These are phyloP conservation scores for Xylaria scruposa DNA, from an alignment of 495 filamentous ascomycete species.

Conservation along the genomic window DNA sequence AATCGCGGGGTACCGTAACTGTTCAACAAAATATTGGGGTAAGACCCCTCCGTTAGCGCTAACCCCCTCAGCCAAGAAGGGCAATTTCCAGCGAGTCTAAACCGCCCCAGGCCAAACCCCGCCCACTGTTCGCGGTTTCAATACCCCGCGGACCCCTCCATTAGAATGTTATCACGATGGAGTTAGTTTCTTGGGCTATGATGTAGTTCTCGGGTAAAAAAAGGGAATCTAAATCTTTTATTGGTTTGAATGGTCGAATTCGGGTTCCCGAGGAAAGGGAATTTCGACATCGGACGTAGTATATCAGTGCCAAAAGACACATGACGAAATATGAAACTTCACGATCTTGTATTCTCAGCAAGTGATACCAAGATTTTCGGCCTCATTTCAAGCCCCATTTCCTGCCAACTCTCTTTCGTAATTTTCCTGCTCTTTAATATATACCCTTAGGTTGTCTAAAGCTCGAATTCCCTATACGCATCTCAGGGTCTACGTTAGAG, in stretches of 20 bases:
- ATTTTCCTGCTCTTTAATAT: too few species aligned
- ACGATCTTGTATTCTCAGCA: neutral
- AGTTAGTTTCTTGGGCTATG: neutral
- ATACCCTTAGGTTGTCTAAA: too few species aligned
- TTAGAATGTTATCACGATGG: neutral
- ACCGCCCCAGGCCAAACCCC: neutral
- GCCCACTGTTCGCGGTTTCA: neutral
- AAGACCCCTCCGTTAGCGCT: neutral
- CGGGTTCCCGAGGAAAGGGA: neutral
- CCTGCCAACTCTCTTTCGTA: too few species aligned
- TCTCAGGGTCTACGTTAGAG: neutral
- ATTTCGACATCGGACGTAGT: conserved; percentile 10
- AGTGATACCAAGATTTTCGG: neutral
- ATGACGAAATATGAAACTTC: conserved; percentile 5
- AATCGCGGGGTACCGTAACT: neutral
- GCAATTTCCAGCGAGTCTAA: conserved; percentile 18
- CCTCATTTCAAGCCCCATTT: neutral
- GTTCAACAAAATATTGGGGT: neutral
- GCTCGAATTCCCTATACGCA: neutral
- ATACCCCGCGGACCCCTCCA: conserved; percentile 8
- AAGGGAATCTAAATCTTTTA: neutral
- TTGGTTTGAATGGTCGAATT: neutral
- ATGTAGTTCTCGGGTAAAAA: neutral
- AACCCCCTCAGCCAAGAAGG: neutral
- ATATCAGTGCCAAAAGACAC: neutral